Base-by-base conservation (phyloP, 345 rosid species). In the Brassica nigra region DNA sequence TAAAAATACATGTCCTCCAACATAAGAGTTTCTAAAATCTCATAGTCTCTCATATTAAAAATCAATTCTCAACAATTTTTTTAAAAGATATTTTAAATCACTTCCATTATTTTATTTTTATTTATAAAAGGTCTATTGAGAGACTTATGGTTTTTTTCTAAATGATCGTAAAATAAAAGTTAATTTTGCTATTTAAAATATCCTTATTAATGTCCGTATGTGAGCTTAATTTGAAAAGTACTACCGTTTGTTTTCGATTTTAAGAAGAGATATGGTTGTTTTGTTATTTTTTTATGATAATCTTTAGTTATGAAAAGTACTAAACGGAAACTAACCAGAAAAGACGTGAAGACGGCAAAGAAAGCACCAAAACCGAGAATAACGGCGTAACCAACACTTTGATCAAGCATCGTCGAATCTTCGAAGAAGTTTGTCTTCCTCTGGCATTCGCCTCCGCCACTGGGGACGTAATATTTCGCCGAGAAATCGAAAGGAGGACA, bases 311-410 rank as follows among this genome's bases (percentile, higher is more conserved):
- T 44, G 37, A 23, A 23, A 23, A 23, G 27, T 23, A 23, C 1
- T 33, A 63, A 73, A 62, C 14, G 14, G 6, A 36, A 11, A 81
- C 84, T 70, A 78, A 94, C 97, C 89, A 94, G 83, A 80, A 92
- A 86, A 75, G 98, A 90, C 62, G 96, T 92, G 86, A 94, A 90
- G 79, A 90, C 23, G 36, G 98, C 98, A 68, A 94, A 92, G 84
- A 94, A 94, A 68, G 92, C 92, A 27, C 98, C 98, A 23, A 94
- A 94, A 27, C 94, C 98, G 66, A 94, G 89, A 68, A 94, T 89
- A 54, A 94, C 90, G 30, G 97, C 86, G 75, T 92, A 92, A 30
- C 97, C 98, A 57, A 90, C 90, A 0, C 92, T 92, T 80, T 92
- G 93, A 78, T 90, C 88, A 27, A 92, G 89, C 55, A 87, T 90